Percentiles rank a stretch among this genome's conserved stretches.
phyloP scores from a whole-genome alignment of 169 alveolate species.

The Cryptosporidium ryanae region DNA sequence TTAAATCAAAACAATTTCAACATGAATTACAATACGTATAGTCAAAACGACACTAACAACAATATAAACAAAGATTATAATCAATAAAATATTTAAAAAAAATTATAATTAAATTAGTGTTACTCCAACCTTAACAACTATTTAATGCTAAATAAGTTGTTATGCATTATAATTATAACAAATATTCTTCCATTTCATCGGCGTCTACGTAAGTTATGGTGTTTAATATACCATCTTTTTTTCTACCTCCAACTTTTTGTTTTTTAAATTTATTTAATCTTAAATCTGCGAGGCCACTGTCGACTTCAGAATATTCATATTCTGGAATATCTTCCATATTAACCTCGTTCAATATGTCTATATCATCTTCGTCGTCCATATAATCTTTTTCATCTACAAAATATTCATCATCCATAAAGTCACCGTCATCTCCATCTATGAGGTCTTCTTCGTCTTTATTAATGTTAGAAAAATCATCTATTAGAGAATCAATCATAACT shows the following conservation, averaged over 20 bases:
- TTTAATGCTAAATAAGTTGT: too few species aligned
- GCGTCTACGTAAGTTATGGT: constrained; percentile 59
- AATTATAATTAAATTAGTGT: too few species aligned
- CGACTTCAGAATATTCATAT: constrained; percentile 38
- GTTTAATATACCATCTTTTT: constrained; percentile 2
- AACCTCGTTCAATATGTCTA: constrained; percentile 68
- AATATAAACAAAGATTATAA: too few species aligned
- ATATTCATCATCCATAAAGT: constrained; percentile 25
- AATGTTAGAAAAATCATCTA: constrained; percentile 37
- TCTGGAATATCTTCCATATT: constrained; percentile 76
- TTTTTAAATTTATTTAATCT: constrained; percentile 39
- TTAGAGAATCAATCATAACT: constrained; percentile 37
- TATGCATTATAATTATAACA: background rate
- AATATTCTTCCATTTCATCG: constrained; percentile 65
- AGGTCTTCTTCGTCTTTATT: constrained; percentile 59
- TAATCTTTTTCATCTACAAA: constrained; percentile 63
- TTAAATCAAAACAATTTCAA: background rate
- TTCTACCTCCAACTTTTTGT: background rate
- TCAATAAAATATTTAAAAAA: too few species aligned
- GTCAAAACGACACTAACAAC: background rate
- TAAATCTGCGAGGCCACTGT: background rate
- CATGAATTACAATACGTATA: background rate
- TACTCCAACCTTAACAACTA: too few species aligned
- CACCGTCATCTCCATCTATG: background rate
- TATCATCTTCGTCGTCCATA: constrained; percentile 77